Conservation (phyloP, 2,329 filamentous ascomycete genomes). For the Venturia carpophila region DNA sequence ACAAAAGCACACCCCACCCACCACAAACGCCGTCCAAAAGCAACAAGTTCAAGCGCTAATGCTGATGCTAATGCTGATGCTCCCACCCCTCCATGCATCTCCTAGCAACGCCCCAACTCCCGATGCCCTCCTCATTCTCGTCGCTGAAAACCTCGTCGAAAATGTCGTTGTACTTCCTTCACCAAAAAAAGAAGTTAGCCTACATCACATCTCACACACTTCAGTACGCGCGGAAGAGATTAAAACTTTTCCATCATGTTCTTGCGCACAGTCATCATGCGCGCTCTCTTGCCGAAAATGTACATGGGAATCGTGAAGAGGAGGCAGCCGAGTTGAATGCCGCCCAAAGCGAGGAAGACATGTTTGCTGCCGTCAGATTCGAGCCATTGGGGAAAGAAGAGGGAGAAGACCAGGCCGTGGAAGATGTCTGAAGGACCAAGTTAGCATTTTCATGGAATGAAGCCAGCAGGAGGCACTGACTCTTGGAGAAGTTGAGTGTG, state of each 20-base stretch:
- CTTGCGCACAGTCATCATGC: slow-evolving; percentile 89
- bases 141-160: not conserved
- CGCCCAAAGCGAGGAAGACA: slow-evolving; percentile 75
- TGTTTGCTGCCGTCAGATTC: slow-evolving; percentile 63
- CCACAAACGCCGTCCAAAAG: not conserved
- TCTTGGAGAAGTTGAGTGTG: slow-evolving; percentile 91
- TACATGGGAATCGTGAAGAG: slow-evolving; percentile 82
- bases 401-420: slow-evolving; percentile 78
- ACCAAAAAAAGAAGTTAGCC: not conserved
- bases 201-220: not conserved
- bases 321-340: slow-evolving; percentile 73
- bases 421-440: slow-evolving; percentile 56
- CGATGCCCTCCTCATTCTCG: not conserved
- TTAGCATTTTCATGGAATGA: not conserved
- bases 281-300: slow-evolving; percentile 78
- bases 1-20: not conserved
- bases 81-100: not conserved
- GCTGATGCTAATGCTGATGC: not conserved
- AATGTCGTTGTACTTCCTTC: not conserved
- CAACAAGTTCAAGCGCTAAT: not conserved
- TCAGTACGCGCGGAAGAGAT: not conserved
- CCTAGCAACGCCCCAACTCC: not conserved
- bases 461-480: slow-evolving; percentile 31
- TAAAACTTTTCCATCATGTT: slow-evolving; percentile 74
- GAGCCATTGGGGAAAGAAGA: slow-evolving; percentile 85